Evolutionary conservation across 805 yeast species (phyloP), one percentile per base, ranked within the genome.

Genomic region (Ogataea saltuana): DNA sequence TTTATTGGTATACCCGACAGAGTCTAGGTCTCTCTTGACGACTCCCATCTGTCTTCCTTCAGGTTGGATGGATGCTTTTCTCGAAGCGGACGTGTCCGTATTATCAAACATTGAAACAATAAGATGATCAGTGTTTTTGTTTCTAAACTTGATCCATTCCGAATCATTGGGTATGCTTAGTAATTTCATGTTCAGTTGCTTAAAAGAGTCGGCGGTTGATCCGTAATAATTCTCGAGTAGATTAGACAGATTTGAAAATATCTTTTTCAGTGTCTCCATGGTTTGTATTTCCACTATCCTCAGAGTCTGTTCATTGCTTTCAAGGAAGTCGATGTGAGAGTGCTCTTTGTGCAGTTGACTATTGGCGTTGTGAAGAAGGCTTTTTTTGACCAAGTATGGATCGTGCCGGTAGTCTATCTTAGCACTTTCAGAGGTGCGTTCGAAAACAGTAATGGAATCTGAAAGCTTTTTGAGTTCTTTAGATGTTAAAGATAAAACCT

Each of bases 291-390:
- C 82, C 27, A 70, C 55, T 4, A 70, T 55, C 46, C 60, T 60
- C 36, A 74, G 59, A 27, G 66, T 61, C 39, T 56, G 53, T 62
- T 76, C 80, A 39, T 65, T 61, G 38, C 64, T 58, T 35, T 67
- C 59, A 20, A 77, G 60, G 28, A 72, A 71, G 44, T 72, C 77
- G 17, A 71, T 59, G 46, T 72, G 74, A 18, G 54, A 50, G 54
- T 76, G 74, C 54, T 77, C 81, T 50, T 68, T 68, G 30, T 57
- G 58, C 21, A 76, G 51, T 57, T 76, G 81, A 21, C 53, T 58
- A 10, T 63, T 64, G 4, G 76, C 70, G 34, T 65, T 59, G 33
- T 58, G 53, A 20, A 65, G 43, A 3, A 71, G 60, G 3, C 46
- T 33, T 40, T 79, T 69, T 51, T 69, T 69, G 33, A 67, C 48